These are phyloP conservation scores for Venturia carpophila DNA, from an alignment of 2,329 filamentous ascomycete species.

Conservation along the genomic window DNA sequence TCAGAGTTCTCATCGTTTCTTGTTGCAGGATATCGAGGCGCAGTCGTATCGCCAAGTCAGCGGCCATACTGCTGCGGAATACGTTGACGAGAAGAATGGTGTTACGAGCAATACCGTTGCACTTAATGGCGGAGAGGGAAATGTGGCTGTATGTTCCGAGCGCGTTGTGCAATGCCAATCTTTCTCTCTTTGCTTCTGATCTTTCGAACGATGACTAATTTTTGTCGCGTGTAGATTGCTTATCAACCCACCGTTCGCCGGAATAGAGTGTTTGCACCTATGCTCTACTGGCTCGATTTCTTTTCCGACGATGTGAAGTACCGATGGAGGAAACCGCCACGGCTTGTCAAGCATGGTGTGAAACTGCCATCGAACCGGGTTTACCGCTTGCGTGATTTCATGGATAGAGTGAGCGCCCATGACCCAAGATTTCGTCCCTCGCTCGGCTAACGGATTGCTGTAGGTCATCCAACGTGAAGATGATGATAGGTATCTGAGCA, in stretches of 20 bases:
- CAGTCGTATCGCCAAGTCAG: not conserved
- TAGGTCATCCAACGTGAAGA: conserved; percentile 7
- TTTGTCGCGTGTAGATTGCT: not conserved
- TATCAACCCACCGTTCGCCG: not conserved
- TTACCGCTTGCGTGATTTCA: conserved; percentile 2
- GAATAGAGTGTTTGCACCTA: not conserved
- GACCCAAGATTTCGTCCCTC: not conserved
- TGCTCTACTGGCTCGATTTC: conserved; percentile 6
- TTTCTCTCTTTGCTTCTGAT: no score
- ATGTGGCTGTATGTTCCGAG: not conserved
- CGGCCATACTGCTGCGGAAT: not conserved
- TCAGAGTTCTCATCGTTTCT: not conserved
- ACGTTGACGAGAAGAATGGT: conserved; percentile 1
- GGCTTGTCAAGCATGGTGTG: not conserved
- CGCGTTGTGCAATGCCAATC: not conserved
- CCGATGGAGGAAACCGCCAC: not conserved
- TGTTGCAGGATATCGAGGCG: conserved; percentile 4
- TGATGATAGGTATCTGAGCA: conserved; percentile 29
- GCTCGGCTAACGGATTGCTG: not conserved
- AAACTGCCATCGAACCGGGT: not conserved
- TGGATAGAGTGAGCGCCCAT: not conserved
- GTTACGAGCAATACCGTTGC: not conserved
- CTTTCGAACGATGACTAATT: not conserved
- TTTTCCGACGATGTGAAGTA: not conserved
- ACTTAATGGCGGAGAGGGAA: not conserved